Conservation (phyloP, 192 early-diverging fungal genomes). For the Cladochytrium replicatum region DNA sequence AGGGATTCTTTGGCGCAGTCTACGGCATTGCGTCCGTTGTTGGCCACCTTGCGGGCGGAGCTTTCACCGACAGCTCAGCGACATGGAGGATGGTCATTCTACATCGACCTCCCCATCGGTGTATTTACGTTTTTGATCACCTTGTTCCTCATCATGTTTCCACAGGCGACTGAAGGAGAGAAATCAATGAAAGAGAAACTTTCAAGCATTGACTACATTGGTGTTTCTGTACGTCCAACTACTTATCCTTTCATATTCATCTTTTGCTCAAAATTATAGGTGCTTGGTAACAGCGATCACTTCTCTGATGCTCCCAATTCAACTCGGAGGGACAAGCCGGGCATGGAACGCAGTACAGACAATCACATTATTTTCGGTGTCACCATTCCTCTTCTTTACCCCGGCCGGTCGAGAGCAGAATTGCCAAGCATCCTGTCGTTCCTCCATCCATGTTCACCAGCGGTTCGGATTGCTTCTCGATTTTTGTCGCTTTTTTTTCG, state of each 20-base stretch:
- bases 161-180: slow-evolving; percentile 39
- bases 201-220: slow-evolving; percentile 56
- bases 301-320: slow-evolving; percentile 12
- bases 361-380: slow-evolving; percentile 54
- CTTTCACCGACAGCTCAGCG: slow-evolving; percentile 56
- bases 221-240: slow-evolving; percentile 39
- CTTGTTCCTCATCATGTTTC: slow-evolving; percentile 49
- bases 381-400: slow-evolving; percentile 43
- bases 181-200: slow-evolving; percentile 47
- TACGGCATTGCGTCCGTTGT: slow-evolving; percentile 66
- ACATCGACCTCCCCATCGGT: slow-evolving; percentile 77
- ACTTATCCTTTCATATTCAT: too few relatives aligned
- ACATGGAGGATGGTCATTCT: slow-evolving; percentile 45
- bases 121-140: slow-evolving; percentile 47
- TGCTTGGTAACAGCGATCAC: slow-evolving; percentile 26
- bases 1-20: slow-evolving; percentile 60
- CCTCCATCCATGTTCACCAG: slow-evolving; percentile 49
- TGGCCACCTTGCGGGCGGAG: slow-evolving; percentile 75
- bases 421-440: slow-evolving; percentile 62
- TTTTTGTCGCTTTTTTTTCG: slow-evolving; percentile 30
- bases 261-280: too few relatives aligned
- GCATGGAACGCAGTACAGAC: slow-evolving; percentile 36
- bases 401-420: slow-evolving; percentile 49
- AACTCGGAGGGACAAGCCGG: slow-evolving; percentile 16
- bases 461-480: slow-evolving; percentile 26